Percentiles rank a stretch among this genome's conserved stretches.
Conservation (phyloP, 495 filamentous ascomycete species). For the Cercophora sp. region DNA sequence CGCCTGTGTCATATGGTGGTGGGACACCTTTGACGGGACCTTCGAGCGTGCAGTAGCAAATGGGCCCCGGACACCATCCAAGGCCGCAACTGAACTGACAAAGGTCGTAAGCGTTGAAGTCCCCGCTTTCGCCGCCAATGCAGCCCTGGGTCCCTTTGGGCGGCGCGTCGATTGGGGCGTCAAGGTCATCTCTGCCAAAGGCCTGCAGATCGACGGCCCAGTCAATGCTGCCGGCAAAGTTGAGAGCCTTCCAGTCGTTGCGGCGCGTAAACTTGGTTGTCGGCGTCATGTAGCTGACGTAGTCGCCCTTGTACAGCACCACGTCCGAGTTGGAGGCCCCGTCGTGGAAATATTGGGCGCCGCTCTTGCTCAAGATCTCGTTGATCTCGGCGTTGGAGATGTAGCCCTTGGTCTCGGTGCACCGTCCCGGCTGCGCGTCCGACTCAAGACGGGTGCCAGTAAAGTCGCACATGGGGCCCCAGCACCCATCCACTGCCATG, state of each 20-base stretch:
- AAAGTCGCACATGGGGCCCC: conserved; percentile 6
- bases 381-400: conserved; percentile 32
- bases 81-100: background rate
- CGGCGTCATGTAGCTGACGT: conserved; percentile 41
- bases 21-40: background rate
- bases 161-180: background rate
- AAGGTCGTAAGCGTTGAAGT: background rate
- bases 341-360: conserved; percentile 15
- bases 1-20: background rate
- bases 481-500: conserved; percentile 17
- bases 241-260: conserved; percentile 21
- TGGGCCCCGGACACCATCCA: background rate
- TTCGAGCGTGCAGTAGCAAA: background rate
- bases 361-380: conserved; percentile 17
- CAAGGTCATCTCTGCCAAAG: background rate
- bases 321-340: conserved; percentile 29
- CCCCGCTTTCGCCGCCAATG: background rate
- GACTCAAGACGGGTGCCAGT: conserved; percentile 10
- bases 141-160: background rate
- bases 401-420: conserved; percentile 33
- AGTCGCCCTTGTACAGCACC: conserved; percentile 34
- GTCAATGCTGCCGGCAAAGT: conserved; percentile 32
- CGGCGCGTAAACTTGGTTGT: conserved; percentile 20
- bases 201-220: conserved; percentile 39
- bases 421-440: conserved; percentile 23